phyloP scores from a whole-genome alignment of 352 stramenopile genomes.

The Phytophthora colocasiae region DNA sequence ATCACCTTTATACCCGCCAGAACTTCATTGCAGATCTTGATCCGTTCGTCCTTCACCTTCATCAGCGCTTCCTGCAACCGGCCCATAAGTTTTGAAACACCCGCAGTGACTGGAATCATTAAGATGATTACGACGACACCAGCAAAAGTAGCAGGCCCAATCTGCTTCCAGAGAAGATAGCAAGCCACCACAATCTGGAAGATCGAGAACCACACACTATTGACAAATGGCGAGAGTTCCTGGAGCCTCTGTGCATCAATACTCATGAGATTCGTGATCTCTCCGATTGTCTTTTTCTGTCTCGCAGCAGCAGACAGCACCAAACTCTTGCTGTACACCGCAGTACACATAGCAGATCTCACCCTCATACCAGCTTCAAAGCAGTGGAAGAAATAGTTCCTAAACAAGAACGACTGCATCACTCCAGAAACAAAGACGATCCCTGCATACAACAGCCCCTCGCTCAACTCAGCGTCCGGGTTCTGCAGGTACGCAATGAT shows the following conservation, averaged over 20 bases:
- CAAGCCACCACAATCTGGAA: constrained; percentile 67
- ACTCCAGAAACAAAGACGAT: constrained; percentile 65
- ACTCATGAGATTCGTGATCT: constrained; percentile 96
- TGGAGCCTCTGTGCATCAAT: constrained; percentile 94
- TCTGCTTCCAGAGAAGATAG: constrained; percentile 59
- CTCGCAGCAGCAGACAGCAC: constrained; percentile 65
- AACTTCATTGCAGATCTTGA: constrained; percentile 95
- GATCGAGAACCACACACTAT: constrained; percentile 86
- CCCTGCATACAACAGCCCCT: constrained; percentile 54
- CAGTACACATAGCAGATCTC: constrained; percentile 53
- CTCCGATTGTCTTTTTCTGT: constrained; percentile 71
- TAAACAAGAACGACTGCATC: constrained; percentile 62
- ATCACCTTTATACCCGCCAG: constrained; percentile 96
- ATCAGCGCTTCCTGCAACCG: constrained; percentile 88
- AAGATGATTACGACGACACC: constrained; percentile 93
- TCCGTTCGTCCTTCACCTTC: constrained; percentile 91
- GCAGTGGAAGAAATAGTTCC: constrained; percentile 76
- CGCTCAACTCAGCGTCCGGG: constrained; percentile 41
- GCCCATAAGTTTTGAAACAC: constrained; percentile 81
- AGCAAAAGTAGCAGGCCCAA: constrained; percentile 79
- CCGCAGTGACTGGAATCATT: constrained; percentile 85
- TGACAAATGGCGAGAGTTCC: constrained; percentile 91
- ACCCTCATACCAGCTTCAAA: constrained; percentile 66
- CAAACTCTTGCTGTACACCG: constrained; percentile 73
- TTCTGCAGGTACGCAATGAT: constrained; percentile 74